Evolutionary conservation across 148 eudicot genomes (phyloP), one percentile per base, ranked within the genome.

Genomic region (Drosera capensis): DNA sequence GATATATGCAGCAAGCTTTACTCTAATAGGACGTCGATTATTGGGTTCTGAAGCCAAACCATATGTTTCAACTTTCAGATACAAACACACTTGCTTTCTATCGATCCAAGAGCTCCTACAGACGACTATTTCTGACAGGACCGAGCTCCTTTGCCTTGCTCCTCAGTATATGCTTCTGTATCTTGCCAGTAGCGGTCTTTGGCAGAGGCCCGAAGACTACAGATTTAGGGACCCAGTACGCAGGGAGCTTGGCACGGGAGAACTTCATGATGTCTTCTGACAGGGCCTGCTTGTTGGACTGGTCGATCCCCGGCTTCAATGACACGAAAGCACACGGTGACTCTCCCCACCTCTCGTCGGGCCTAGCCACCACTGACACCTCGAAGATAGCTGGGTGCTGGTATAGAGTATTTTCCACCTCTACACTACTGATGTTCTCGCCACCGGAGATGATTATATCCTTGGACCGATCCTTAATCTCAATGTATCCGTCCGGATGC

Each of bases 401-500:
- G 55, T 83, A 83, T 0, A 88, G 59, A 37, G 58, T 20, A 35
- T 88, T 88, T 51, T 88, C 96, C 7, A 88, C 75, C 72, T 83
- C 96, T 14, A 88, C 78, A 12, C 92, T 83, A 44, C 92, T 88
- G 14, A 88, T 88, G 52, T 88, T 88, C 47, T 88, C 96, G 14
- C 96, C 96, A 14, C 96, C 96, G 0, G 96, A 88, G 23, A 88
- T 88, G 24, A 88, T 88, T 1, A 88, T 80, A 50, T 88, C 96
- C 70, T 88, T 88, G 3, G 96, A 88, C 18, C 96, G 53, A 43
- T 88, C 96, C 59, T 88, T 88, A 22, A 88, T 71, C 51, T 88
- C 94, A 12, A 88, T 88, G 52, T 88, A 83, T 12, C 72, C 72
- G 48, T 88, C 94, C 0, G 83, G 79, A 43, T 88, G 90, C 57